Evolutionary conservation across 73 alveolate species (phyloP).

Genomic region (Blepharisma stoltei): DNA sequence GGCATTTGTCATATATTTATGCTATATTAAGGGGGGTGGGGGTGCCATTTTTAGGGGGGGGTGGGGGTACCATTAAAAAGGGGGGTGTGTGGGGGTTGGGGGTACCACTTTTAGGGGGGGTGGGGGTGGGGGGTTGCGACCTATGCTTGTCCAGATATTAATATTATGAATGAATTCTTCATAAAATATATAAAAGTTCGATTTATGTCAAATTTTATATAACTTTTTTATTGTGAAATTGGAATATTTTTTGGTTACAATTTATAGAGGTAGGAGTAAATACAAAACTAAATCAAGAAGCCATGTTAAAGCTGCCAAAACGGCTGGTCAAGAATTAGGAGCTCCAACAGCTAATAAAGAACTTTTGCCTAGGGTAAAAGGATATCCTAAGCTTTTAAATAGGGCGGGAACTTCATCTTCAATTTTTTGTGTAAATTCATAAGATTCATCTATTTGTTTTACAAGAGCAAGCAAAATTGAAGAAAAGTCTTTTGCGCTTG

Average conservation of each 20-base stretch:
- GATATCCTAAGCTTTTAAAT: not conserved
- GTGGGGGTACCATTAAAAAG: no score
- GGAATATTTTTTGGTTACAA: not conserved
- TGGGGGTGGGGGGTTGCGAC: no score
- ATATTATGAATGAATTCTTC: no score
- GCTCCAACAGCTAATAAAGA: conserved; percentile 29
- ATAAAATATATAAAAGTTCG: no score
- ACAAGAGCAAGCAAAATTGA: not conserved
- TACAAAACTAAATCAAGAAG: not conserved
- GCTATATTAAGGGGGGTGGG: no score
- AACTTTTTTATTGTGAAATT: no score
- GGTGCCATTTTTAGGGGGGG: no score
- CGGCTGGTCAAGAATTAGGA: conserved; percentile 22
- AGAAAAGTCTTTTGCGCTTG: conserved; percentile 15
- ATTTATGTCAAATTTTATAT: no score
- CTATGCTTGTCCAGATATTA: no score
- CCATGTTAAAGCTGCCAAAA: conserved; percentile 15
- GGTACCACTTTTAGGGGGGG: no score
- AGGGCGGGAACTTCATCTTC: conserved; percentile 14
- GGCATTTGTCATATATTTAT: no score
- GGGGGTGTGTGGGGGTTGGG: no score
- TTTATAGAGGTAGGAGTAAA: not conserved
- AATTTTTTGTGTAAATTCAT: not conserved
- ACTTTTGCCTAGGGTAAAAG: not conserved
- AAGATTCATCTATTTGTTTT: not conserved